phyloP scores from a whole-genome alignment of 2,329 filamentous ascomycete species.

The Colletotrichum tanaceti region DNA sequence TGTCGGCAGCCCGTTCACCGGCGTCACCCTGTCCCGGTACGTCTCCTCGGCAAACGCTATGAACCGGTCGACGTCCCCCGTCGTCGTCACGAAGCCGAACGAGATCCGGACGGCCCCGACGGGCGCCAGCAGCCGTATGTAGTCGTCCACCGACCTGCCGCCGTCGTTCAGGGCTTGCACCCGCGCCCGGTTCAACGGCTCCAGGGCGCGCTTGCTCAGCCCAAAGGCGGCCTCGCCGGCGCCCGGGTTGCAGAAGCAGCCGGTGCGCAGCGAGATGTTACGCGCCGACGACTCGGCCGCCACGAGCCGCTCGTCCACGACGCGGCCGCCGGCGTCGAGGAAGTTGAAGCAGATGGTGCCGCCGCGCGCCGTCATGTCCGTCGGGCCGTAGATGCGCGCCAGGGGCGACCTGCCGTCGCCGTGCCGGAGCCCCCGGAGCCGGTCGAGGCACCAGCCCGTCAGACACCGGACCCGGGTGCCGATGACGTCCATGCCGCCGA shows the following conservation, averaged over 20 bases:
- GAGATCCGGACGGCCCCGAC: slow-evolving; percentile 53
- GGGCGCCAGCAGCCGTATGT: slow-evolving; percentile 42
- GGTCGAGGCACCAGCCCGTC: slow-evolving; percentile 51
- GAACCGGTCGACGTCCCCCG: slow-evolving; percentile 51
- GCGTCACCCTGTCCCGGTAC: slow-evolving; percentile 48
- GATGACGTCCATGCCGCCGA: slow-evolving; percentile 46
- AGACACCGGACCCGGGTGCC: slow-evolving; percentile 51
- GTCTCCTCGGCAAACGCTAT: slow-evolving; percentile 49
- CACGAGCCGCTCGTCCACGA: slow-evolving; percentile 54
- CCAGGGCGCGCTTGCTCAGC: slow-evolving; percentile 41
- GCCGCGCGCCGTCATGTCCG: slow-evolving; percentile 46
- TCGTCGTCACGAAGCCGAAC: slow-evolving; percentile 53
- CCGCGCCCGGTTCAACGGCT: slow-evolving; percentile 31
- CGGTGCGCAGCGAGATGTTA: slow-evolving; percentile 54
- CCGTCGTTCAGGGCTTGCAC: no score
- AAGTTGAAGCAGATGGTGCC: slow-evolving; percentile 55
- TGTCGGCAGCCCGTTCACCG: slow-evolving; percentile 21
- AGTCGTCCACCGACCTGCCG: slow-evolving; percentile 43
- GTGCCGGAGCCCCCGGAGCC: slow-evolving; percentile 48
- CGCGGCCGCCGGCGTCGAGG: slow-evolving; percentile 47
- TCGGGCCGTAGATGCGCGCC: slow-evolving; percentile 52
- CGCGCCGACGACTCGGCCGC: slow-evolving; percentile 48
- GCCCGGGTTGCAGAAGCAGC: slow-evolving; percentile 58
- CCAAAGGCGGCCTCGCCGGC: slow-evolving; percentile 51
- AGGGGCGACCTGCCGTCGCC: slow-evolving; percentile 50